These are phyloP conservation scores for Trypanosoma theileri DNA, from an alignment of 208 protist species.

Conservation along the genomic window DNA sequence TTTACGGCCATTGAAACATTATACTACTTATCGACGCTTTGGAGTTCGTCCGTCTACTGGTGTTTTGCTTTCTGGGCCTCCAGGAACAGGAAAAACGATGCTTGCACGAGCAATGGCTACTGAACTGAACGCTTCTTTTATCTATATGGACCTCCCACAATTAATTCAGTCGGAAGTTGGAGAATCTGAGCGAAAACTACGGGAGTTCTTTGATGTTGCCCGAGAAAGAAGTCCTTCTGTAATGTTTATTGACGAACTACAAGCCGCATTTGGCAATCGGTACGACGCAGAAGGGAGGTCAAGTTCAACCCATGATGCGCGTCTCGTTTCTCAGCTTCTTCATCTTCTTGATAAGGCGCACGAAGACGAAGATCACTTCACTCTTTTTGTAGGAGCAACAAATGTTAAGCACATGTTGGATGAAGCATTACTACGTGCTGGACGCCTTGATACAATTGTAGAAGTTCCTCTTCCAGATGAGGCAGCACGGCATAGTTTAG, in stretches of 20 bases:
- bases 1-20: conserved; percentile 37
- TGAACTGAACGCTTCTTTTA: conserved; percentile 87
- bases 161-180: conserved; percentile 91
- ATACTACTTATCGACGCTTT: conserved; percentile 32
- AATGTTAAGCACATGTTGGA: conserved; percentile 75
- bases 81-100: conserved; percentile 93
- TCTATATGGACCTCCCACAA: conserved; percentile 84
- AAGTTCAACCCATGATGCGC: conserved; percentile 2
- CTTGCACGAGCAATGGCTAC: conserved; percentile 91
- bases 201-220: conserved; percentile 82
- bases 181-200: conserved; percentile 86
- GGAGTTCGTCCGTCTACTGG: conserved; percentile 85
- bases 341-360: conserved; percentile 72
- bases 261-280: conserved; percentile 81
- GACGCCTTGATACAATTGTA: conserved; percentile 75
- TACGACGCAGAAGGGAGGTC: conserved; percentile 21
- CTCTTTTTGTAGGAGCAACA: conserved; percentile 78
- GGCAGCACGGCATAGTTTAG: conserved; percentile 41
- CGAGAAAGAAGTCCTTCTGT: conserved; percentile 73
- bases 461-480: conserved; percentile 67
- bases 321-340: conserved; percentile 74
- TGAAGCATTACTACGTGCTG: conserved; percentile 68
- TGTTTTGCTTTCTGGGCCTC: conserved; percentile 87
- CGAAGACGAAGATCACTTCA: conserved; percentile 58
- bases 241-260: conserved; percentile 95